Base-by-base conservation (phyloP, 257 asterid genomes). In the Scutellaria galericulata region DNA sequence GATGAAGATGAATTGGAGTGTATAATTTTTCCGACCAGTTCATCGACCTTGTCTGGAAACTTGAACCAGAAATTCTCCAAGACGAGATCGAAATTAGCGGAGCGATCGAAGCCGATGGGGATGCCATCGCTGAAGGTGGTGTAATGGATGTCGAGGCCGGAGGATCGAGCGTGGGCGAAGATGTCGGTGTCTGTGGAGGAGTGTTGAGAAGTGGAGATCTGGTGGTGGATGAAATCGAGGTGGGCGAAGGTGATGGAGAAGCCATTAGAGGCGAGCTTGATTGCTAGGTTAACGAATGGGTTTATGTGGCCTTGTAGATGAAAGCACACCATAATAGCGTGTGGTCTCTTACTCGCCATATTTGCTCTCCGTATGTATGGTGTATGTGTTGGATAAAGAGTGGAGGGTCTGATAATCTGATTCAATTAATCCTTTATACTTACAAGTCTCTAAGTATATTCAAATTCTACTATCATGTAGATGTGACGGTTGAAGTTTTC, bases 301-400 rank as follows among this genome's bases (percentile, higher is more conserved):
- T 50, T 86, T 41, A 90, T 81, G 78, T 90, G 95, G 65, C 97
- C 97, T 70, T 88, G 97, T 41, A 83, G 80, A 46, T 84, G 92
- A 52, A 83, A 76, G 1, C 87, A 75, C 10, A 87, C 76, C 95
- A 89, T 84, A 31, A 89, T 86, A 39, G 92, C 96, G 54, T 89
- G 96, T 41, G 94, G 84, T 35, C 77, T 84, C 47, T 63, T 56
- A 46, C 9, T 67, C 35, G 61, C 68, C 78, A 62, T 64, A 10
- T 9, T 37, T 41, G 39, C 8, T 63, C 9, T 20, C 40, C 27
- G 0, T 0, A 24, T 24, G 2, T 24, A 1, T 24, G 27, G 27
- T 24, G 27, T 24, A 24, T 24, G 27, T 18, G 18, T 18, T 18
- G 18, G 18, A 18, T 18, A 18, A 18, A 0, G 18, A 18, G 18